Evolutionary conservation across 257 asterid genomes (phyloP), one percentile per base, ranked within the genome.

Genomic region (Capsicum baccatum): DNA sequence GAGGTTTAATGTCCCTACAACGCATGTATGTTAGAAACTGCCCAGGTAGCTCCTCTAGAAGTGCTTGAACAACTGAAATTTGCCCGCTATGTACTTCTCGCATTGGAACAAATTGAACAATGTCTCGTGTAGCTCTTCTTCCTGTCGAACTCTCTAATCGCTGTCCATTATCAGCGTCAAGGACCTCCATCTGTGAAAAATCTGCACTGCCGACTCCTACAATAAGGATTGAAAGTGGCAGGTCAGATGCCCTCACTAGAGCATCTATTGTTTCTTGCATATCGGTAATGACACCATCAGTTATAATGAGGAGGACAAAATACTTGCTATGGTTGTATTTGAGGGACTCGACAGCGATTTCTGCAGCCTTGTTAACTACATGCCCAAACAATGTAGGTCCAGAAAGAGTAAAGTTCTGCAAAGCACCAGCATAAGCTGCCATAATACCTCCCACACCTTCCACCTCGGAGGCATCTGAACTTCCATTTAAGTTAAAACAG

Each of bases 41-140:
- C 21, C 92, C 87, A 0, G 98, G 98, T 86, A 94, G 81, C 88
- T 94, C 97, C 87, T 92, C 98, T 17, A 94, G 84, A 37, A 94
- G 92, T 39, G 96, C 86, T 79, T 93, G 94, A 48, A 94, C 96
- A 66, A 91, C 94, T 26, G 96, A 26, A 26, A 26, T 26, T 26
- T 26, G 33, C 33, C 33, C 2, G 2, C 33, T 26, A 26, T 26
- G 33, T 76, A 93, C 93, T 86, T 94, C 95, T 11, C 96, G 92
- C 93, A 94, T 90, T n/a, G 98, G 97, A 91, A 93, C 94, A 70
- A 94, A 94, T 89, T 93, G 96, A 84, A 94, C 96, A 16, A 92
- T 91, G 88, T 94, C 98, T 56, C 98, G 86, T 42, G 97, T 89
- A 64, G 98, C 96, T 81, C 93, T 63, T 90, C 98, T 89, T 80